phyloP scores from a whole-genome alignment of 371 early-diverging fungal genomes.

The Mortierella sp. region DNA sequence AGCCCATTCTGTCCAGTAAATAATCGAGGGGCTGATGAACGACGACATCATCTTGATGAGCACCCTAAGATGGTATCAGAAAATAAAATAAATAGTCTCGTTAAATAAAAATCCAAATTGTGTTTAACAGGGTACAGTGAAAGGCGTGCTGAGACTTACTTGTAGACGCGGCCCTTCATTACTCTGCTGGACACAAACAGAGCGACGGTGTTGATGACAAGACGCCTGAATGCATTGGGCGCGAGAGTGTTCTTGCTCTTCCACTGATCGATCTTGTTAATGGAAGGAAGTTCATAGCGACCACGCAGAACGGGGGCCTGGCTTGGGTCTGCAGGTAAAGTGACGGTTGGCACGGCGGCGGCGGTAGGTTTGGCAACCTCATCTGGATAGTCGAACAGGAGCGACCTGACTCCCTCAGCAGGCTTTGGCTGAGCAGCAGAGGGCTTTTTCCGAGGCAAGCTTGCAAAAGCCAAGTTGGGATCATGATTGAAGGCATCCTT shows the following conservation, averaged over 20 bases:
- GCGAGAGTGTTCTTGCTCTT: constrained; percentile 38
- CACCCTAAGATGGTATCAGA: constrained; percentile 1
- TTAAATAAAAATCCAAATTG: neutral
- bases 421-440: constrained; percentile 13
- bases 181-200: constrained; percentile 21
- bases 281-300: constrained; percentile 47
- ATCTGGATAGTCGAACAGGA: constrained; percentile 35
- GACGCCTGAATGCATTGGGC: constrained; percentile 45
- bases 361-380: constrained; percentile 11
- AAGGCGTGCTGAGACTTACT: constrained; percentile 8
- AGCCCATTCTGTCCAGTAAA: constrained; percentile 45
- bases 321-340: constrained; percentile 37
- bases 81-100: neutral
- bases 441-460: constrained; percentile 30
- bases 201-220: constrained; percentile 33
- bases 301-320: constrained; percentile 46
- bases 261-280: constrained; percentile 53
- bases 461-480: constrained; percentile 40
- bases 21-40: constrained; percentile 8
- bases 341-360: constrained; percentile 14
- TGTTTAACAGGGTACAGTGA: neutral
- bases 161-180: constrained; percentile 31
- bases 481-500: constrained; percentile 20
- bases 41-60: constrained; percentile 20
- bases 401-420: constrained; percentile 23